Percentiles rank a stretch among this genome's conserved stretches.
These are phyloP conservation scores for Aspergillus puulaauensis DNA, from an alignment of 2,329 filamentous ascomycete species.

Conservation along the genomic window DNA sequence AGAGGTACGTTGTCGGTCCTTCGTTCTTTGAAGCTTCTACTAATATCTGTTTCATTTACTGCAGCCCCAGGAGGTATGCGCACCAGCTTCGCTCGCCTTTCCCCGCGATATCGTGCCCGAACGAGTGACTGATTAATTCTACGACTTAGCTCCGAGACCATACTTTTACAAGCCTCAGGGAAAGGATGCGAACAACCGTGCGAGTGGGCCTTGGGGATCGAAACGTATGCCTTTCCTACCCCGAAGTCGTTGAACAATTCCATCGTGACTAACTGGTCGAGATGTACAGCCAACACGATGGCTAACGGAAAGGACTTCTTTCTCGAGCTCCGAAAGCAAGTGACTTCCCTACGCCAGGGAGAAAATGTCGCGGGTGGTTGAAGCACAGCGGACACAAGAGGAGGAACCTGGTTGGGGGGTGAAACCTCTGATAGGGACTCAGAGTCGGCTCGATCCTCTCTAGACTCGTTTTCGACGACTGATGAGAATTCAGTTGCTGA, in stretches of 20 bases:
- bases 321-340: constrained; percentile 49
- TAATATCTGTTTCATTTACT: neutral
- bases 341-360: constrained; percentile 40
- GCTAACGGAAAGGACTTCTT: constrained; percentile 51
- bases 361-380: constrained; percentile 37
- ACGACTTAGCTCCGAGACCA: constrained; percentile 30
- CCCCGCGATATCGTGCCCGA: neutral
- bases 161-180: constrained; percentile 40
- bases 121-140: constrained; percentile 1
- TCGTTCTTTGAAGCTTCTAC: neutral
- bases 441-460: neutral
- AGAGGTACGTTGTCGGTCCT: constrained; percentile 30
- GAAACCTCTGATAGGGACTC: neutral
- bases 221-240: constrained; percentile 38
- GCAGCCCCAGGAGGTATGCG: constrained; percentile 32
- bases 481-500: neutral
- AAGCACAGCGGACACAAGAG: constrained; percentile 7
- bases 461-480: neutral
- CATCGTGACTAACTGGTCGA: neutral
- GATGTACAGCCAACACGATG: constrained; percentile 45
- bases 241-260: neutral
- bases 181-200: constrained; percentile 37
- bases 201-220: constrained; percentile 43
- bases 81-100: neutral
- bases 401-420: neutral